phyloP scores from a whole-genome alignment of 2,329 filamentous ascomycete genomes.

The Grosmannia penicillata region DNA sequence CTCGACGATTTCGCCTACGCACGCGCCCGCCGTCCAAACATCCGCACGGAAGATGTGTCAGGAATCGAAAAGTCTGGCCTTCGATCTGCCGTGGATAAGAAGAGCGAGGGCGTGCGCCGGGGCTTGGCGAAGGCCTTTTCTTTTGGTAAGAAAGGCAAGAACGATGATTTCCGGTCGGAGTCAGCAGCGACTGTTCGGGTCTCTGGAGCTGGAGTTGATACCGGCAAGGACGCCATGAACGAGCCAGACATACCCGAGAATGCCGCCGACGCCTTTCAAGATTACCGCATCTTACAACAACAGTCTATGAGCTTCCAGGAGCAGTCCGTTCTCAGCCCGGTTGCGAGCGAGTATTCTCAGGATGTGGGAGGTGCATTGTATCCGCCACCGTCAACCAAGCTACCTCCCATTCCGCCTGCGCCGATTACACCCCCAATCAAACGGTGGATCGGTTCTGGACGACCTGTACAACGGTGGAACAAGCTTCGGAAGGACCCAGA shows the following conservation, averaged over 20 bases:
- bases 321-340: neutral
- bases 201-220: constrained; percentile 8
- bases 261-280: too few species aligned
- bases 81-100: constrained; percentile 36
- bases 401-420: constrained; percentile 25
- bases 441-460: constrained; percentile 36
- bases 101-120: constrained; percentile 37
- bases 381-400: constrained; percentile 27
- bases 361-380: constrained; percentile 11
- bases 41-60: constrained; percentile 34
- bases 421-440: constrained; percentile 26
- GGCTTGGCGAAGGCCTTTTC: constrained; percentile 38
- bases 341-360: constrained; percentile 11
- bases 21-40: constrained; percentile 25
- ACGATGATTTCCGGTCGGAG: constrained; percentile 18
- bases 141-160: constrained; percentile 32
- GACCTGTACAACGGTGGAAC: constrained; percentile 36
- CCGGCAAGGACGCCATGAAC: too few species aligned
- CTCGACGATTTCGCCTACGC: constrained; percentile 30
- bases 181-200: constrained; percentile 24
- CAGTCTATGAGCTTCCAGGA: too few species aligned
- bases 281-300: constrained; percentile 2
- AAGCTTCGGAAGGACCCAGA: constrained; percentile 45
- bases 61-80: constrained; percentile 41
- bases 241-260: too few species aligned